phyloP scores from a whole-genome alignment of 176 grass and related monocot genomes.

The Bromus sterilis region DNA sequence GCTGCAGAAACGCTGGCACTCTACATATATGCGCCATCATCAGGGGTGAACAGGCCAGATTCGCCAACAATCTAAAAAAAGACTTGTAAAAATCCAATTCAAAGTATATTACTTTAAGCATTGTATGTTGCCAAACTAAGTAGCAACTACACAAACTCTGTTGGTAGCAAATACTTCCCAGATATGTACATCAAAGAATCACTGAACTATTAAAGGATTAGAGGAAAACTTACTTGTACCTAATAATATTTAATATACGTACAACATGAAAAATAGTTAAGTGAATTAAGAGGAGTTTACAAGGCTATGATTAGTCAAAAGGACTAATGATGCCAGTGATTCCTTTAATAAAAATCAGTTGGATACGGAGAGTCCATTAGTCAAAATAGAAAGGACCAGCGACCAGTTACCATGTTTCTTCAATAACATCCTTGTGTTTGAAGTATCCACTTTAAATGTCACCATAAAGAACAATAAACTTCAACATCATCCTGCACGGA shows the following conservation, averaged over 20 bases:
- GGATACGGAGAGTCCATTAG: too few species aligned
- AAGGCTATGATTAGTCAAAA: not conserved
- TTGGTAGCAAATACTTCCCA: too few species aligned
- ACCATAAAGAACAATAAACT: conserved; percentile 25
- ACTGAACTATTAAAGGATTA: not conserved
- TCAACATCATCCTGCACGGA: not conserved
- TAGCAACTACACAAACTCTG: not conserved
- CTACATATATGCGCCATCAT: conserved; percentile 70
- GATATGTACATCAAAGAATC: not conserved
- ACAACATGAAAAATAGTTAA: not conserved
- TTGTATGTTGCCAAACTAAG: not conserved
- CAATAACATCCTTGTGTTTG: conserved; percentile 45
- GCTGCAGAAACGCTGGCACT: conserved; percentile 63
- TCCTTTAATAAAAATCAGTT: not conserved
- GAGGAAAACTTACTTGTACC: not conserved
- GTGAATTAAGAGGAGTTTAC: not conserved
- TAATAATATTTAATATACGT: not conserved
- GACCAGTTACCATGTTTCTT: conserved; percentile 32
- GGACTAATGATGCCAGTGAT: not conserved
- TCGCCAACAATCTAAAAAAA: conserved; percentile 73
- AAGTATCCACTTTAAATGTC: conserved; percentile 62
- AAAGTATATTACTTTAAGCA: not conserved
- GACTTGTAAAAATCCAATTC: not conserved
- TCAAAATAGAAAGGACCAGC: not conserved
- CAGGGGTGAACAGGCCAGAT: conserved; percentile 64